Base-by-base conservation (phyloP, 768 basidiomycete species). In the Naematelia encephala region DNA sequence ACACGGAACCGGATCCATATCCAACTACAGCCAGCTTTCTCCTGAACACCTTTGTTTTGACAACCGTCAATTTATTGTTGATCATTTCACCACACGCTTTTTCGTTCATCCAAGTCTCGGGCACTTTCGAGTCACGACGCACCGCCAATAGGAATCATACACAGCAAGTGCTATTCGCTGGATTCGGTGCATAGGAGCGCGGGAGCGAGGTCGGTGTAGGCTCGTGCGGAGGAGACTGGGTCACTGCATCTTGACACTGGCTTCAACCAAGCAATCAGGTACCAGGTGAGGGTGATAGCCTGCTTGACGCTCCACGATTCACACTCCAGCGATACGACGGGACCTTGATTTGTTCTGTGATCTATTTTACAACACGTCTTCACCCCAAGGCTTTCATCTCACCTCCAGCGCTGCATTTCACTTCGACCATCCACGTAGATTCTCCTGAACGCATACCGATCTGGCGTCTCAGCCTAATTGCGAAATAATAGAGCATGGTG, bases 401-500 rank as follows among this genome's bases (percentile, higher is more conserved):
- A 19, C 5, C 23, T 16, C n/a, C 44, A 46, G 44, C 49, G 22
- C 30, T 12, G 39, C 39, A 43, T 43, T 19, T 19, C 39, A 11
- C 19, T 19, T 12, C 39, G 39, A 43, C 39, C n/a, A n/a, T 43
- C 39, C 39, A 43, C 39, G 39, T 43, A 11, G 39, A 43, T 43
- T 43, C 19, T 43, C 19, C 12, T 43, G 39, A 11, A n/a, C 39
- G 11, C 39, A 43, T 19, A 43, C 19, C 39, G 39, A 43, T 19
- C 39, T 12, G 39, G 19, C n/a, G n/a, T n/a, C n/a, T n/a, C n/a
- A n/a, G n/a, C n/a, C n/a, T n/a, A n/a, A n/a, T n/a, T n/a, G n/a
- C n/a, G n/a, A n/a, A n/a, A n/a, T n/a, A n/a, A n/a, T n/a, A n/a
- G 34, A 54, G 0, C 57, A 68, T 68, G 66, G 50, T 56, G 14